These are phyloP conservation scores for Steccherinum ochraceum DNA, from an alignment of 768 basidiomycete species.

Conservation along the genomic window DNA sequence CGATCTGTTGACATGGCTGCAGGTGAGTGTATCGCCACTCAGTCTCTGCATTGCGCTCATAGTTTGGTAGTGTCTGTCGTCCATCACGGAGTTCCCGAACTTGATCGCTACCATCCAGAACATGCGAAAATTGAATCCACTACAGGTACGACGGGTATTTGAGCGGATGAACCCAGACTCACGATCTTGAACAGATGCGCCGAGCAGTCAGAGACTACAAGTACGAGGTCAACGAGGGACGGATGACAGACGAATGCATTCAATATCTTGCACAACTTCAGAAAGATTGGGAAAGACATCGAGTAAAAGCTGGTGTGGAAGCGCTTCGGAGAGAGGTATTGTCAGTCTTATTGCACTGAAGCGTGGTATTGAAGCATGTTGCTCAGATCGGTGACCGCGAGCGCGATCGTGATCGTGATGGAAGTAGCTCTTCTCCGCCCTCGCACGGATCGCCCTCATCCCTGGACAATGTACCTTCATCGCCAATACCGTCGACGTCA, in stretches of 20 bases:
- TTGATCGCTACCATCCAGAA: slow-evolving; percentile 87
- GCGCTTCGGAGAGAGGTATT: slow-evolving; percentile 76
- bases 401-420: slow-evolving; percentile 54
- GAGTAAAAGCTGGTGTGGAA: slow-evolving; percentile 82
- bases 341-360: too few relatives aligned
- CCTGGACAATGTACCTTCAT: slow-evolving; percentile 21
- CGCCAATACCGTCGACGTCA: slow-evolving; percentile 23
- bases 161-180: background rate
- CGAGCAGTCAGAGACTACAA: slow-evolving; percentile 89
- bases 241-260: slow-evolving; percentile 92
- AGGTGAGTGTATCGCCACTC: slow-evolving; percentile 38
- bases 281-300: slow-evolving; percentile 94
- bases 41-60: background rate
- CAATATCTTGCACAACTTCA: slow-evolving; percentile 94
- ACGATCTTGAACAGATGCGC: slow-evolving; percentile 59
- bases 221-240: slow-evolving; percentile 88
- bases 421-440: slow-evolving; percentile 30
- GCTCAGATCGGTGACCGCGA: slow-evolving; percentile 63
- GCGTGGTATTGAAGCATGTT: too few relatives aligned
- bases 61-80: slow-evolving; percentile 66
- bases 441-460: slow-evolving; percentile 27
- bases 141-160: slow-evolving; percentile 53
- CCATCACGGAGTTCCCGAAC: slow-evolving; percentile 80
- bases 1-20: slow-evolving; percentile 83
- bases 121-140: slow-evolving; percentile 81